Conservation (phyloP, 306 rosid species). For the Vicia faba region DNA sequence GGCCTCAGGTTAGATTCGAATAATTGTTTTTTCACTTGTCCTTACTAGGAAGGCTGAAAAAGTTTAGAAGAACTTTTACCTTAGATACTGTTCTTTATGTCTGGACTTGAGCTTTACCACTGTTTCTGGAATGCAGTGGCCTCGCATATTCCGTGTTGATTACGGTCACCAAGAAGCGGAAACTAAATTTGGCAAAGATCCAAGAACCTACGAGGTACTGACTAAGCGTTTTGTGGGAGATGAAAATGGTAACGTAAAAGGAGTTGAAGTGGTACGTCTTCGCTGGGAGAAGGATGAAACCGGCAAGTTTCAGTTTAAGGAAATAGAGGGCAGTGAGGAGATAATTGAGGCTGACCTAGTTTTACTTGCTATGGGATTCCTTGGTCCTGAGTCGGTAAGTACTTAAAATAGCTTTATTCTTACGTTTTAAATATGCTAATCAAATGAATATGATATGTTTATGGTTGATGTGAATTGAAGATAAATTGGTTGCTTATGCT, state of each 20-base stretch:
- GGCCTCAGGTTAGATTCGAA: conserved; percentile 83
- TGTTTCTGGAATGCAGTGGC: conserved; percentile 75
- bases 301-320: conserved; percentile 83
- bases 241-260: conserved; percentile 76
- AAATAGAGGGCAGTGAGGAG: conserved; percentile 91
- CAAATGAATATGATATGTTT: background rate
- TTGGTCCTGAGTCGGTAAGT: conserved; percentile 96
- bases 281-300: conserved; percentile 88
- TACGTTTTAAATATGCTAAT: background rate
- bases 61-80: background rate
- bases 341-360: conserved; percentile 83
- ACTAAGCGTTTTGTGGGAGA: conserved; percentile 94
- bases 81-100: background rate
- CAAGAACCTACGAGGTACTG: conserved; percentile 87
- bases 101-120: conserved; percentile 19
- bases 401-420: conserved; percentile 4
- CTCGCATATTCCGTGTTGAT: conserved; percentile 88
- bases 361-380: conserved; percentile 97
- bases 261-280: conserved; percentile 79
- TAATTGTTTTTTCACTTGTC: background rate
- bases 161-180: conserved; percentile 98
- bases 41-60: background rate
- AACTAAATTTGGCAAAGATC: conserved; percentile 88
- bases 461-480: background rate
- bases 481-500: background rate